Base-by-base conservation (phyloP, 495 filamentous ascomycete species). In the Aspergillus campestris region DNA sequence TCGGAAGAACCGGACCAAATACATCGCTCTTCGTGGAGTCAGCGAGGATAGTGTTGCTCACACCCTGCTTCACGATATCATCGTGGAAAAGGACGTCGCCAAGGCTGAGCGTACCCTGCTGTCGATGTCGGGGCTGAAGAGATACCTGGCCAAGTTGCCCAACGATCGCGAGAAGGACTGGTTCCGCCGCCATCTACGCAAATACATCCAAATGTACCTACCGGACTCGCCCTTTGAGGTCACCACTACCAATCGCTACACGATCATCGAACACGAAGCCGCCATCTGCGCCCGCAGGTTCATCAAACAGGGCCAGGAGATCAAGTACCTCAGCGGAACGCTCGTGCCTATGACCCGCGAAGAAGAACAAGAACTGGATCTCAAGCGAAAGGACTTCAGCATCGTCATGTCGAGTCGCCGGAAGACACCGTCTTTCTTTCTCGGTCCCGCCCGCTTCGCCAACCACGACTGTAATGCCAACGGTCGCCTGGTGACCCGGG, bases 401-500 rank as follows among this genome's bases (percentile, higher is more conserved):
- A 87, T 99, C 40, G 89, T 99, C 37, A 83, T 94, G 60, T 95
- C 89, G 47, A 89, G 87, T 56, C 77, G 92, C 31, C 89, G 89
- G 53, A 92, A 92, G 58, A 82, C 79, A 11, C 83, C 90, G 7
- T 89, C 85, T 10, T 71, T 97, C 13, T 94, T 99, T 51, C 80
- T 99, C 53, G 92, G 92, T 2, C 92, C 92, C 13, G 92, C 94
- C 34, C 81, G 92, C 31, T 96, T 99, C 56, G 86, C 91, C 13
- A 99, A 99, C 55, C 92, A 99, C 62, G 92, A 99, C 63, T 99
- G 92, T 61, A 78, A 86, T 51, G 87, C 94, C 24, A 99, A 97
- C 70, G 89, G 89, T 4, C 74, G 81, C 55, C 71, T 99, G 46
- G 80, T 84, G 49, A 95, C 88, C 12, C 80, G 77, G 28, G 86